Evolutionary conservation across 1,284 basidiomycete genomes (phyloP).

Genomic region (Rhodotorula sp.): DNA sequence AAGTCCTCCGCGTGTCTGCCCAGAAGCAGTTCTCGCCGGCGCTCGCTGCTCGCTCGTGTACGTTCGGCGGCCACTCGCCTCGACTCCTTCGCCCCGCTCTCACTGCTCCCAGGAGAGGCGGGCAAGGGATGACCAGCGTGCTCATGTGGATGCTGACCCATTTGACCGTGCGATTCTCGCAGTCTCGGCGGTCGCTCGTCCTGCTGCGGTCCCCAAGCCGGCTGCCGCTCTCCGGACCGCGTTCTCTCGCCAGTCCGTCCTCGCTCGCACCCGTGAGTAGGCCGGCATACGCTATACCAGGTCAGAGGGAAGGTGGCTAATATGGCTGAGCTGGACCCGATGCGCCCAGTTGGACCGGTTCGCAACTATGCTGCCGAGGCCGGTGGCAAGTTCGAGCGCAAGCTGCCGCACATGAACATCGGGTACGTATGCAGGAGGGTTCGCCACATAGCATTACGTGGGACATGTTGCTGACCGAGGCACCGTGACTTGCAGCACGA

Average conservation of each 20-base stretch:
- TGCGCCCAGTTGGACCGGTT: slow-evolving; percentile 21
- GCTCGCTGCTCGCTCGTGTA: slow-evolving; percentile 29
- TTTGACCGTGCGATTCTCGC: background rate
- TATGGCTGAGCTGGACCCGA: background rate
- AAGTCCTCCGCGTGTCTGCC: slow-evolving; percentile 30
- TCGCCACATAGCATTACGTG: too few species aligned
- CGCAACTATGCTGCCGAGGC: slow-evolving; percentile 37
- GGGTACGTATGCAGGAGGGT: slow-evolving; percentile 35
- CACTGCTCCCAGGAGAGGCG: too few species aligned
- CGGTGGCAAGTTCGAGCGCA: slow-evolving; percentile 35
- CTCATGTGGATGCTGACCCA: background rate
- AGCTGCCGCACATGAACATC: slow-evolving; percentile 49
- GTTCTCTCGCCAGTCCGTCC: slow-evolving; percentile 12
- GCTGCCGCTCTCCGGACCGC: slow-evolving; percentile 18
- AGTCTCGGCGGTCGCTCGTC: slow-evolving; percentile 37
- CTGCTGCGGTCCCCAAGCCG: slow-evolving; percentile 15
- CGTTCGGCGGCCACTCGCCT: too few species aligned
- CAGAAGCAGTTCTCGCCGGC: slow-evolving; percentile 24
- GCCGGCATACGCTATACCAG: background rate
- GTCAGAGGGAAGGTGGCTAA: too few species aligned
- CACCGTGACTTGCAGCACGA: slow-evolving; percentile 39
- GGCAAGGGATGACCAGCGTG: too few species aligned
- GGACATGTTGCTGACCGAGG: background rate
- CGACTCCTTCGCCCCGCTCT: too few species aligned
- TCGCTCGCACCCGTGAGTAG: slow-evolving; percentile 20